Evolutionary conservation across 768 basidiomycete species (phyloP), one percentile per base, ranked within the genome.

Genomic region (Tulasnella sp.): DNA sequence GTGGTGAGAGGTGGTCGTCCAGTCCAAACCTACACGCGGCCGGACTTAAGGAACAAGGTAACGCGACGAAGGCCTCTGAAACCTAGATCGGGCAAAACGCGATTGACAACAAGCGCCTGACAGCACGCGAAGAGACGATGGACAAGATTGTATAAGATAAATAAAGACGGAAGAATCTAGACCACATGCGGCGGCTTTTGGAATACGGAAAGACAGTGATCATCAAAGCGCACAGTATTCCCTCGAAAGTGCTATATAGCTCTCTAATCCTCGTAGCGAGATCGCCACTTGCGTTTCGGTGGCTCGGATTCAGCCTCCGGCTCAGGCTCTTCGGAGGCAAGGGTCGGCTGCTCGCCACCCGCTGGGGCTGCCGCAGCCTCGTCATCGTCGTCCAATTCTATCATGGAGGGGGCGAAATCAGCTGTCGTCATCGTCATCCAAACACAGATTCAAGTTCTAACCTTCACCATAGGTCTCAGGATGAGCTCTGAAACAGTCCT

Each of bases 381-480:
- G 71, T 72, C 71, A 39, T 72, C 71, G 29, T 70, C 69, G 26
- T 72, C 71, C 34, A 72, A 29, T 63, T 72, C 71, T 72, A 34
- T 32, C 5, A 72, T 12, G 12, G 39, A 22, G 26, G 47, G 9
- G 8, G 5, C 29, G 14, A 22, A 34, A 32, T 29, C 17, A 72
- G 22, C 12, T 52, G 26, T 34, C 19, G 2, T 1, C 44, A 17
- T 22, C 5, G 2, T 3, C 32, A 42, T n/a, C 5, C n/a, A 26
- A 35, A 5, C 14, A 3, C 2, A 67, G 39, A 52, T n/a, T 1
- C 8, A 39, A 26, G 26, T 35, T 11, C 69, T 70, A 81, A 95
- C 95, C 95, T 75, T 94, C 92, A 17, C 89, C 93, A 79, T 98
- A 98, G n/a, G 94, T 84, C 32, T 98, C 95, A 0, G 96, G 96